Base-by-base conservation (phyloP, 2,329 filamentous ascomycete genomes). In the Lachnum nothofagi region DNA sequence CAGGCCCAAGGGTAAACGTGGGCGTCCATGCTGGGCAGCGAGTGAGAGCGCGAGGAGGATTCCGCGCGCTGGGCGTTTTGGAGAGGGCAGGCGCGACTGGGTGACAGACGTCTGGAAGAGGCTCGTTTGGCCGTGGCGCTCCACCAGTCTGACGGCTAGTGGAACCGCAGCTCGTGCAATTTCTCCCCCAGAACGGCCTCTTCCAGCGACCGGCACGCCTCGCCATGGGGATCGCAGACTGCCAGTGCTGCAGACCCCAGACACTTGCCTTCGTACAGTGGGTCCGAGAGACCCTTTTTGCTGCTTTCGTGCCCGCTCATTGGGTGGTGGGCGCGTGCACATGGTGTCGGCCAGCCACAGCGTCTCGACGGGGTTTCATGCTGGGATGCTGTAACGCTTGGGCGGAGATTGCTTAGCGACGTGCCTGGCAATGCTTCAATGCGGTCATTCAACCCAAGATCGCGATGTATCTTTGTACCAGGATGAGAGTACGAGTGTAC, bases 51-150 rank as follows among this genome's bases (percentile, higher is more conserved):
- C 16, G 40, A 5, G 24, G 40, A 12, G 9, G 20, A 17, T 24
- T 9, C 6, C 24, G 38, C 7, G 38, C 20, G 38, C 12, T 12
- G 17, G 23, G 12, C 20, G 38, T 22, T 40, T 22, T 17, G 38
- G 38, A 23, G 25, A 34, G 33, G 16, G 25, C n/a, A n/a, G n/a
- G 41, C 48, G 44, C 44, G 20, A 10, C 25, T 16, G 46, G 51
- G 44, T 33, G 40, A 43, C 38, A 44, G 39, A 24, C 34, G 24
- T 37, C 51, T 48, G 35, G 47, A 48, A 50, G 44, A 48, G 44
- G 44, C 25, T 38, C 34, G 44, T 50, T 53, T 50, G 25, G 10
- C 47, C 41, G 47, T 22, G n/a, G 5, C 17, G 27, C 20, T 34
- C 31, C 35, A 27, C 42, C 22, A 17, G 34, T 37, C 42, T 38